A percentile compares a stretch with the other conserved stretches of the same genome.
Evolutionary conservation across 78 protist genomes (phyloP).

Genomic region (Cavenderia fasciculata): DNA sequence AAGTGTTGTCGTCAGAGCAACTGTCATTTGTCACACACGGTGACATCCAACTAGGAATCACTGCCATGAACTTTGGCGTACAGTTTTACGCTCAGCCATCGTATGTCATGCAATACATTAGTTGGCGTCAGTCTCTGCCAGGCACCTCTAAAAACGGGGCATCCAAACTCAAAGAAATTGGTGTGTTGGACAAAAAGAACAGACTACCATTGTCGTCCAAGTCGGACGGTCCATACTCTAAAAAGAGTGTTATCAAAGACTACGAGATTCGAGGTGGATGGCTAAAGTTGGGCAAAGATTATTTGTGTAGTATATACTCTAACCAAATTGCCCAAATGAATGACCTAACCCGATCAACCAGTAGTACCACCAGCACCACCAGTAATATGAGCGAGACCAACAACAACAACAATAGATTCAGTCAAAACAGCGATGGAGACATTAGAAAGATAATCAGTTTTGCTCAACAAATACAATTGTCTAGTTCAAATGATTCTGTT

Average conservation of each 20-base stretch:
- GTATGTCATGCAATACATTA: not conserved
- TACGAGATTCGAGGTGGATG: constrained; percentile 6
- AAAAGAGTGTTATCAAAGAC: not conserved
- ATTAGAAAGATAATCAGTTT: too few species aligned
- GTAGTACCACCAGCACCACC: too few species aligned
- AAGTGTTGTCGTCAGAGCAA: constrained; percentile 1
- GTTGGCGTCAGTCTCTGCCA: not conserved
- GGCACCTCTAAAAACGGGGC: constrained; percentile 10
- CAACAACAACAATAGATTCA: too few species aligned
- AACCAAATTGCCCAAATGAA: too few species aligned
- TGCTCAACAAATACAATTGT: too few species aligned
- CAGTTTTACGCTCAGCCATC: not conserved
- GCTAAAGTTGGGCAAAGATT: not conserved
- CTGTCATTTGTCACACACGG: constrained; percentile 23
- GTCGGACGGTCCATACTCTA: not conserved
- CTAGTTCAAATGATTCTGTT: too few species aligned
- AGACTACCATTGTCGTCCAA: too few species aligned
- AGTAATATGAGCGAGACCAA: too few species aligned
- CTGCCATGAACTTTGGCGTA: constrained; percentile 27
- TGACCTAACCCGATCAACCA: too few species aligned
- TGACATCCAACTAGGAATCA: not conserved
- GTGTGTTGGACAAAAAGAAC: not conserved
- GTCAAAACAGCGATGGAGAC: too few species aligned
- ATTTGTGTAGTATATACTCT: not conserved
- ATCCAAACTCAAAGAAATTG: too few species aligned